Conservation (phyloP, 2,329 filamentous ascomycete genomes). For the Fusarium torreyae region DNA sequence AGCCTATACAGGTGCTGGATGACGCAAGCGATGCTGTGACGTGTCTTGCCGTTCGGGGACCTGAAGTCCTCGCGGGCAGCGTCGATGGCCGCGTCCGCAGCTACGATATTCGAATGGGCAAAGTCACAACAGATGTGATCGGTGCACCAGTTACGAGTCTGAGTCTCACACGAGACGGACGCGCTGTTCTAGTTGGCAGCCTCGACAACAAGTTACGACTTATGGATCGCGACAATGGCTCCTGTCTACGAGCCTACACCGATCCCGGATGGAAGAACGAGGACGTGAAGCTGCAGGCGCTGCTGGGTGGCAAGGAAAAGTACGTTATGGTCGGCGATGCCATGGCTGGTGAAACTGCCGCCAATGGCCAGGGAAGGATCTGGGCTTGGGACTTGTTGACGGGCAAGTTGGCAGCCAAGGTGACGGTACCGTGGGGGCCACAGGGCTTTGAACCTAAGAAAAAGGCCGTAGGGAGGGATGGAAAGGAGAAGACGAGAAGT, state of each 20-base stretch:
- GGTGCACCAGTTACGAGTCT: slow-evolving; percentile 82
- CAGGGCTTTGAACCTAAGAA: slow-evolving; percentile 64
- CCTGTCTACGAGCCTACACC: slow-evolving; percentile 80
- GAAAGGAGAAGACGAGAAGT: slow-evolving; percentile 70
- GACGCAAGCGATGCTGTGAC: slow-evolving; percentile 82
- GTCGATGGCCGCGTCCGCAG: slow-evolving; percentile 86
- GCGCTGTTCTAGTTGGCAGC: slow-evolving; percentile 80
- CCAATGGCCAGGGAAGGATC: slow-evolving; percentile 69
- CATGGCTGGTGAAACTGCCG: slow-evolving; percentile 55
- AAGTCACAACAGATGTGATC: slow-evolving; percentile 78
- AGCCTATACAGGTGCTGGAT: slow-evolving; percentile 79
- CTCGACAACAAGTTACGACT: slow-evolving; percentile 84
- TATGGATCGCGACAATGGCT: slow-evolving; percentile 83
- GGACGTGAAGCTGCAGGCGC: slow-evolving; percentile 80
- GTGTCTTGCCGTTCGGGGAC: slow-evolving; percentile 62
- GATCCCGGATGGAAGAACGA: slow-evolving; percentile 73
- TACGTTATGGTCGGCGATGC: slow-evolving; percentile 88
- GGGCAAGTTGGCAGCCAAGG: slow-evolving; percentile 75
- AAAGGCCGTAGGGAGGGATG: slow-evolving; percentile 71
- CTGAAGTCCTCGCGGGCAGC: slow-evolving; percentile 79
- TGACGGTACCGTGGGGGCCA: slow-evolving; percentile 73
- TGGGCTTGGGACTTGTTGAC: slow-evolving; percentile 89
- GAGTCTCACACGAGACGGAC: slow-evolving; percentile 78
- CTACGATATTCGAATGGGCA: slow-evolving; percentile 87
- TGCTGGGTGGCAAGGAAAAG: slow-evolving; percentile 82